Conservation (phyloP, 2,329 filamentous ascomycete species). For the Talaromyces sp. region DNA sequence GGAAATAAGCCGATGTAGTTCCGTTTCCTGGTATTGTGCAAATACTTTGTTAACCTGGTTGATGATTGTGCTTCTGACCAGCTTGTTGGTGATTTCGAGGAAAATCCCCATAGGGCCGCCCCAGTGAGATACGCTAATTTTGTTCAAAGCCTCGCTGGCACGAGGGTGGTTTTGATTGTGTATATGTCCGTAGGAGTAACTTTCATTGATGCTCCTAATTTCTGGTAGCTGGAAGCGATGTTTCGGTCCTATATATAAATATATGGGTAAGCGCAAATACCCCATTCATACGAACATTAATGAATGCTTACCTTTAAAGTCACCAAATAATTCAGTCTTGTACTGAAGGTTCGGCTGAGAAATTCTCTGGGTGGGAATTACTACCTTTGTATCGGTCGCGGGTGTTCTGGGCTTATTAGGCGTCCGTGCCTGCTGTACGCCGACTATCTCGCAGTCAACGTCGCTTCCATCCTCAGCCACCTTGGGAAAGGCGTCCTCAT, state of each 20-base stretch:
- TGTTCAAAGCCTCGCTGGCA: conserved; percentile 57
- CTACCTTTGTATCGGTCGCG: background rate
- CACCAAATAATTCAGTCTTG: conserved; percentile 19
- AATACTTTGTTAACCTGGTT: conserved; percentile 42
- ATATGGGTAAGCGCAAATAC: background rate
- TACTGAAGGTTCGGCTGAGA: conserved; percentile 8
- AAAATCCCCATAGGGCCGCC: conserved; percentile 46
- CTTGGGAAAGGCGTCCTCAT: conserved; percentile 34
- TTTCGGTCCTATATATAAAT: conserved; percentile 12
- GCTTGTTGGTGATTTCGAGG: conserved; percentile 23
- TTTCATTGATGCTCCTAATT: conserved; percentile 53
- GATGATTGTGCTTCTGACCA: conserved; percentile 35
- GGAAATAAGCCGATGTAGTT: conserved; percentile 30
- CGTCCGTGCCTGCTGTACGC: background rate
- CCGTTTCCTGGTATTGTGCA: conserved; percentile 29
- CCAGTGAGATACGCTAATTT: conserved; percentile 58
- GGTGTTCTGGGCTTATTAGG: background rate
- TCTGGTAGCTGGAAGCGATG: conserved; percentile 27
- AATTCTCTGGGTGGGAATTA: background rate
- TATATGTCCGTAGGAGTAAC: conserved; percentile 54
- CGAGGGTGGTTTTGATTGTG: conserved; percentile 57
- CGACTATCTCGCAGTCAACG: conserved; percentile 23
- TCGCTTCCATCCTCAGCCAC: conserved; percentile 17
- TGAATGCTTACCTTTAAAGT: conserved; percentile 12
- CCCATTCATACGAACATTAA: background rate